Base-by-base conservation (phyloP, 2,329 filamentous ascomycete species). In the Dendryphion nanum region DNA sequence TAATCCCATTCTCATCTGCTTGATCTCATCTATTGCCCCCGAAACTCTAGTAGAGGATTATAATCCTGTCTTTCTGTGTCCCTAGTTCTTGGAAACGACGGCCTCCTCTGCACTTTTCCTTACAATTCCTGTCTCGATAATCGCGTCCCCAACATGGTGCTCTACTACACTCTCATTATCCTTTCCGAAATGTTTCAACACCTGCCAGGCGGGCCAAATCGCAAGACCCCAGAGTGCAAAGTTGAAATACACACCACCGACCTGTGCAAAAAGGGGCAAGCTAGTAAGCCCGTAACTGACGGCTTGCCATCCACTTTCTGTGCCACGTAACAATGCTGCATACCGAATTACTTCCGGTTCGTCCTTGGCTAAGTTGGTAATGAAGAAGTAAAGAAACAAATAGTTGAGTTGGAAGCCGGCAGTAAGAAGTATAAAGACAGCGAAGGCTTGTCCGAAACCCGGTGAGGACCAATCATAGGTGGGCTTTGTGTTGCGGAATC, bases 361-460 rank as follows among this genome's bases (percentile, higher is more conserved):
- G 5, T 73, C 70, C 4, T 70, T 62, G 1, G 85, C 81, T 3
- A 89, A 59, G 48, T 86, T 82, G 4, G 79, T 75, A 7, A 88
- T 77, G 42, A 88, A 70, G 52, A 88, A 88, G 66, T 87, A 86
- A 71, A 87, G 63, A 57, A 81, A 87, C 47, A 87, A 72, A 56
- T 89, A 89, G 59, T 88, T 88, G 6, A 86, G 48, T 63, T 88
- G 84, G 50, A 88, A 88, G 0, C 81, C 78, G 8, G 78, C 64
- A 0, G 81, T 79, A 48, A 85, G 73, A 49, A 89, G 78, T 5
- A 89, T 53, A 59, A 84, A 88, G 14, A 86, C 70, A 0, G 74
- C 78, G 49, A 88, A 89, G 0, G 74, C 81, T 26, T 72, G 71
- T 1, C 83, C 83, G 38, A 89, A 89, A 0, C 81, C 82, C 0